Base-by-base conservation (phyloP, 306 rosid genomes). In the Sphenostylis stenocarpa region DNA sequence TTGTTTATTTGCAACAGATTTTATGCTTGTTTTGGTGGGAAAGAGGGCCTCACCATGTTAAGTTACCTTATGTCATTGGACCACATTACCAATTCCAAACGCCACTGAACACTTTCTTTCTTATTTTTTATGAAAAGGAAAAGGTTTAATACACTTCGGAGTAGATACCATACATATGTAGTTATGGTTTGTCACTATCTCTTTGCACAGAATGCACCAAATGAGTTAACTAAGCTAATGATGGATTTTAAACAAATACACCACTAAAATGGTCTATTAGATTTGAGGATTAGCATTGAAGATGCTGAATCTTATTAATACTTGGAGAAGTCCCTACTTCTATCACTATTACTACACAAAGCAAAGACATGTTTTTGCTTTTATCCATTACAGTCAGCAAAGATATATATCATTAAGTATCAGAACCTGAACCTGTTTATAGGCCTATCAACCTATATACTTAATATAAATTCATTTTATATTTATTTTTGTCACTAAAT, bases 251-350 rank as follows among this genome's bases (percentile, higher is more conserved):
- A 68, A 70, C 49, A 69, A 52, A 34, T 36, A 45, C 19, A 41
- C 43, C 31, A 15, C 38, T 31, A 17, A 24, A 73, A 56, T 4
- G 49, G 16, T 56, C 12, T 12, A 49, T 43, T 77, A 16, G 60
- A 71, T 64, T 79, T 57, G 68, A 60, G 68, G 77, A 63, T n/a
- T 72, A 73, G 33, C 36, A 83, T 70, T 1, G 36, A 41, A 72
- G 86, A 44, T 26, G 60, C 26, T 15, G 36, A 67, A 51, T 77
- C 86, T 82, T 67, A 80, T 88, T 80, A 21, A 77, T 63, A 70
- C 58, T 49, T 62, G 38, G 48, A 64, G 15, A 67, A 36, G 70
- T 34, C 58, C 55, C 78, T 56, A 38, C 76, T 26, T 48, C 26
- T 16, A 73, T 62, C 55, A 19, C 77, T 19, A 31, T 23, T 24